phyloP scores from a whole-genome alignment of 139 green algal species.

The Picochlorum sp. region DNA sequence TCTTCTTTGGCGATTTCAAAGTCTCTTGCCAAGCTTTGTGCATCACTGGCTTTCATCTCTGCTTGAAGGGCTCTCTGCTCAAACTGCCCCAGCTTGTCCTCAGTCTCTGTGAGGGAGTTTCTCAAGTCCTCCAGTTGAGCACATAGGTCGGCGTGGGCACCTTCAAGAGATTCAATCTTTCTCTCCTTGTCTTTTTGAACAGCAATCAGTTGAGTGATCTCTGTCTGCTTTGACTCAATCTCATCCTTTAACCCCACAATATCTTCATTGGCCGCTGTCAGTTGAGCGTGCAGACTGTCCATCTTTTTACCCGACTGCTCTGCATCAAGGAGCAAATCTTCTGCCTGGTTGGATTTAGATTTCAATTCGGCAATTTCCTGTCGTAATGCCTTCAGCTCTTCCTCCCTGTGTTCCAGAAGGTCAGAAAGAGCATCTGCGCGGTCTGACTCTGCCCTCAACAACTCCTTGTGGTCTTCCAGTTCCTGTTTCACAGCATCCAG shows the following conservation, averaged over 20 bases:
- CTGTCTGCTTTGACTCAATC: constrained; percentile 2
- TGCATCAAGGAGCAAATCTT: too few species aligned
- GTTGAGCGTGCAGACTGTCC: too few species aligned
- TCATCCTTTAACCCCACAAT: background rate
- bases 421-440: background rate
- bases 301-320: background rate
- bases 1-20: background rate
- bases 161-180: constrained; percentile 1
- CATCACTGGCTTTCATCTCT: constrained; percentile 5
- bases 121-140: background rate
- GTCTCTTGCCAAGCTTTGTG: background rate
- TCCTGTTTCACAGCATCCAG: constrained; percentile 6
- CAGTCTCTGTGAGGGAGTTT: background rate
- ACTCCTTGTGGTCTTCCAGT: background rate
- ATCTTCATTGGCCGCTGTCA: background rate
- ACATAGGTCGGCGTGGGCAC: background rate
- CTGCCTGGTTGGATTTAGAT: background rate
- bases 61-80: background rate
- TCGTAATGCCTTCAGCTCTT: background rate
- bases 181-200: background rate
- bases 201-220: background rate
- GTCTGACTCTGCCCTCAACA: background rate
- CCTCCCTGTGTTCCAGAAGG: background rate
- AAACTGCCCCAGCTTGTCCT: constrained; percentile 3
- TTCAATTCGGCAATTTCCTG: background rate